These are phyloP conservation scores for Carallia brachiata DNA, from an alignment of 345 rosid genomes.

Conservation along the genomic window DNA sequence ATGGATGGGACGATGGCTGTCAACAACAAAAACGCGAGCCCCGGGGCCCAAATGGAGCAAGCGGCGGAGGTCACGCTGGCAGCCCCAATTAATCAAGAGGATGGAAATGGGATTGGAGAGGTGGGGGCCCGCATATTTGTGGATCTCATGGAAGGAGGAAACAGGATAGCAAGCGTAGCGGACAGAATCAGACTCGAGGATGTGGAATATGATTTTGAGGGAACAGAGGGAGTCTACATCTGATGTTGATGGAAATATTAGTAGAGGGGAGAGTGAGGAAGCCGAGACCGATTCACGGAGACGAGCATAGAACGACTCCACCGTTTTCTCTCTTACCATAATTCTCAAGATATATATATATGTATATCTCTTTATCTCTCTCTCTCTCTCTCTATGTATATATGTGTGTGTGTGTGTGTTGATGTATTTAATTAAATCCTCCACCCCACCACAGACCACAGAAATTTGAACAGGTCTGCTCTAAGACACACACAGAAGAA, in stretches of 20 bases:
- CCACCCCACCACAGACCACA: too few species aligned
- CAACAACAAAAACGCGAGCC: slow-evolving; percentile 74
- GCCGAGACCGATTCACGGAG: slow-evolving; percentile 70
- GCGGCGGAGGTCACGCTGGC: slow-evolving; percentile 69
- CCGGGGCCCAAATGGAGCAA: slow-evolving; percentile 55
- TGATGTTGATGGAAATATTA: slow-evolving; percentile 88
- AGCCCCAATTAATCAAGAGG: slow-evolving; percentile 85
- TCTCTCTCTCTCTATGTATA: too few species aligned
- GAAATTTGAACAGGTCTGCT: too few species aligned
- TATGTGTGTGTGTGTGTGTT: too few species aligned
- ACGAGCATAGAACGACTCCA: slow-evolving; percentile 63
- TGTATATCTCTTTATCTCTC: too few species aligned
- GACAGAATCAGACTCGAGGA: slow-evolving; percentile 88
- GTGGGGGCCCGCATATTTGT: slow-evolving; percentile 60
- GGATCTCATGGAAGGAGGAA: slow-evolving; percentile 77
- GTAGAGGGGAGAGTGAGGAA: slow-evolving; percentile 60
- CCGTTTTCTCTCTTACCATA: slow-evolving; percentile 80
- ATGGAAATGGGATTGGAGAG: slow-evolving; percentile 57
- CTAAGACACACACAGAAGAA: too few species aligned
- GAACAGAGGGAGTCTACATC: slow-evolving; percentile 91
- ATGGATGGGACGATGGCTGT: slow-evolving; percentile 94
- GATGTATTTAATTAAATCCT: too few species aligned
- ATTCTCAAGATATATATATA: background rate
- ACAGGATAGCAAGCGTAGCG: slow-evolving; percentile 93
- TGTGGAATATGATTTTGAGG: slow-evolving; percentile 71